These are phyloP conservation scores for Kodamaea neixiangensis DNA, from an alignment of 805 yeast species.

Conservation along the genomic window DNA sequence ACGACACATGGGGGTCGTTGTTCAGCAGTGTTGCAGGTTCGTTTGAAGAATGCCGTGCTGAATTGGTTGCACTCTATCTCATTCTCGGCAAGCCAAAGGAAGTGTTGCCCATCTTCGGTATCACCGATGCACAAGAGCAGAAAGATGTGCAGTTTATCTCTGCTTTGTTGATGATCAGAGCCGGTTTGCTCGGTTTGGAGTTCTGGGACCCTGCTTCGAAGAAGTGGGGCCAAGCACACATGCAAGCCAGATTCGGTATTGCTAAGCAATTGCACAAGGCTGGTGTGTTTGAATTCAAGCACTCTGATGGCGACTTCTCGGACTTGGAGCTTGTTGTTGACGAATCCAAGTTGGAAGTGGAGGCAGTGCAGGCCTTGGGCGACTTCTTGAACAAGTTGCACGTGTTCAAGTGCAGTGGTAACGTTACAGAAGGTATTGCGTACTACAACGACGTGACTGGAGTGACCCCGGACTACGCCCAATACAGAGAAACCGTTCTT, in stretches of 20 bases:
- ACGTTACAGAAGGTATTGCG: slow-evolving; percentile 60
- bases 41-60: slow-evolving; percentile 93
- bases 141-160: slow-evolving; percentile 66
- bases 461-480: slow-evolving; percentile 61
- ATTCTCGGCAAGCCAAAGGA: slow-evolving; percentile 61
- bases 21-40: slow-evolving; percentile 84
- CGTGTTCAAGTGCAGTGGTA: slow-evolving; percentile 76
- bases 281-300: slow-evolving; percentile 59
- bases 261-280: slow-evolving; percentile 72
- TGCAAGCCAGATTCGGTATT: slow-evolving; percentile 90
- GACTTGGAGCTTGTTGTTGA: slow-evolving; percentile 67
- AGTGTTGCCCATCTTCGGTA: slow-evolving; percentile 74
- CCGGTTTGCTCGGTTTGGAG: slow-evolving; percentile 80
- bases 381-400: slow-evolving; percentile 73
- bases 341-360: slow-evolving; percentile 57
- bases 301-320: slow-evolving; percentile 46
- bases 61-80: slow-evolving; percentile 80
- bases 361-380: slow-evolving; percentile 72
- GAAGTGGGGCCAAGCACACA: slow-evolving; percentile 95
- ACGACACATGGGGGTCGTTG: slow-evolving; percentile 88
- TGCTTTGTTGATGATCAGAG: slow-evolving; percentile 81
- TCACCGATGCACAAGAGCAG: slow-evolving; percentile 55
- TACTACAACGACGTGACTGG: slow-evolving; percentile 70
- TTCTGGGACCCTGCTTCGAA: slow-evolving; percentile 80
- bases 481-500: slow-evolving; percentile 67